A percentile compares a stretch with the other conserved stretches of the same genome.
Evolutionary conservation across 805 yeast species (phyloP).

Genomic region (Spencermartinsiella europaea): DNA sequence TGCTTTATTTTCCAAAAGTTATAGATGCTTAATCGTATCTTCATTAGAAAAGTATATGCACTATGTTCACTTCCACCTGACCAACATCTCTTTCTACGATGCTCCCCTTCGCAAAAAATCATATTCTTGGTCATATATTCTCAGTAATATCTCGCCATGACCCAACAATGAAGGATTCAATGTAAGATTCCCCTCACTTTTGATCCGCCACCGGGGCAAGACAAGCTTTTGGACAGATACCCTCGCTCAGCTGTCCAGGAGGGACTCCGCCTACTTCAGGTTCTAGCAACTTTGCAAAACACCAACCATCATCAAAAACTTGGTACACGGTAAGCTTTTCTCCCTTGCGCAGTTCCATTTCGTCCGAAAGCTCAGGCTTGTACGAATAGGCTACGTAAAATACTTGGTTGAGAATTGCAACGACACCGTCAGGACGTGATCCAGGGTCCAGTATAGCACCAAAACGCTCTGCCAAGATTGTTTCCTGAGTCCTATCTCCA

Average conservation of each 20-base stretch:
- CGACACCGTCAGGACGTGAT: constrained; percentile 11
- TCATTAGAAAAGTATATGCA: too few relatives aligned
- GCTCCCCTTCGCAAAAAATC: too few relatives aligned
- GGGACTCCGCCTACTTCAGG: constrained; percentile 1
- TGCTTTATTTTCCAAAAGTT: too few relatives aligned
- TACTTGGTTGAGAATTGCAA: constrained; percentile 45
- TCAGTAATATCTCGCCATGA: too few relatives aligned
- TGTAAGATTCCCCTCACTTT: too few relatives aligned
- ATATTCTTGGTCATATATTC: too few relatives aligned
- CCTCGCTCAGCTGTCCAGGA: constrained; percentile 8
- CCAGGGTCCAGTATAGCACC: background rate
- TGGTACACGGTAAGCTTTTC: constrained; percentile 72
- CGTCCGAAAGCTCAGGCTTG: constrained; percentile 78
- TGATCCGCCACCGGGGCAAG: constrained; percentile 3
- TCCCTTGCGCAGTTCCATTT: constrained; percentile 58
- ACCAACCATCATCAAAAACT: constrained; percentile 91
- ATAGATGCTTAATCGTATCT: too few relatives aligned
- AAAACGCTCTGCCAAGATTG: background rate
- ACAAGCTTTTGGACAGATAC: constrained; percentile 19
- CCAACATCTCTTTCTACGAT: too few relatives aligned
- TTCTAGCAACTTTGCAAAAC: constrained; percentile 49
- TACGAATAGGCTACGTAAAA: constrained; percentile 69
- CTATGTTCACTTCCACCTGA: too few relatives aligned
- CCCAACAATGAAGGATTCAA: too few relatives aligned
- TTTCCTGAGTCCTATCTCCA: background rate